Conservation (phyloP, 352 stramenopile species). For the Peronospora farinosa region DNA sequence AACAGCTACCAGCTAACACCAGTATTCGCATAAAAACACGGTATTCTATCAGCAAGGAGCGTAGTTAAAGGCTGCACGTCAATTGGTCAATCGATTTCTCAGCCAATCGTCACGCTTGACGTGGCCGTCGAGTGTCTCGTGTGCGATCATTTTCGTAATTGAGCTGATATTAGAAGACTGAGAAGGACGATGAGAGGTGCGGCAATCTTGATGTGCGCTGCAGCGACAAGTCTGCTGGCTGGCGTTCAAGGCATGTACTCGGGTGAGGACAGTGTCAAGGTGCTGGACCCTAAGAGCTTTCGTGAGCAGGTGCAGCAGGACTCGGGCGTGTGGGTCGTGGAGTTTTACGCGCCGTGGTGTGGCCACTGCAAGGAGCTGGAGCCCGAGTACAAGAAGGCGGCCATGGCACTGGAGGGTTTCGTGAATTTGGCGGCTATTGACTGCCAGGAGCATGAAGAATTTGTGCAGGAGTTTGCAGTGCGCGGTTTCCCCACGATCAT, state of each 20-base stretch:
- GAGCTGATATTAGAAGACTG: conserved; percentile 1
- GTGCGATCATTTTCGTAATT: conserved; percentile 14
- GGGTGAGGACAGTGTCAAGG: conserved; percentile 55
- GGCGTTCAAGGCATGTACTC: conserved; percentile 51
- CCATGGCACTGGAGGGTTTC: conserved; percentile 81
- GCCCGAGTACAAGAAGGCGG: conserved; percentile 89
- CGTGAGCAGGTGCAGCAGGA: conserved; percentile 65
- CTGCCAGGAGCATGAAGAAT: conserved; percentile 70
- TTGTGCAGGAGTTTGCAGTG: conserved; percentile 86
- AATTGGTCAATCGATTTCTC: conserved; percentile 1
- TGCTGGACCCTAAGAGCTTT: conserved; percentile 67
- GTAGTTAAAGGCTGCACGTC: neutral
- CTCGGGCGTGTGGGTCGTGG: conserved; percentile 87
- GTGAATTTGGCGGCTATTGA: conserved; percentile 88
- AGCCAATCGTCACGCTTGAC: conserved; percentile 26
- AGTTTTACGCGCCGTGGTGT: conserved; percentile 94
- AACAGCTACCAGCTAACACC: conserved; percentile 2
- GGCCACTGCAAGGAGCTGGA: conserved; percentile 92
- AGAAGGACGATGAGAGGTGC: conserved; percentile 12
- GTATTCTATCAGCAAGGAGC: too few species aligned
- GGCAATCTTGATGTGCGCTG: conserved; percentile 21
- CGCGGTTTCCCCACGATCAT: conserved; percentile 93
- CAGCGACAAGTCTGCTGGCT: conserved; percentile 32
- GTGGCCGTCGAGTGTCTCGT: conserved; percentile 21
- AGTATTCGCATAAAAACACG: too few species aligned